Percentiles rank a stretch among this genome's conserved stretches.
These are phyloP conservation scores for Arthrobotrys musiformis DNA, from an alignment of 2,329 filamentous ascomycete species.

Conservation along the genomic window DNA sequence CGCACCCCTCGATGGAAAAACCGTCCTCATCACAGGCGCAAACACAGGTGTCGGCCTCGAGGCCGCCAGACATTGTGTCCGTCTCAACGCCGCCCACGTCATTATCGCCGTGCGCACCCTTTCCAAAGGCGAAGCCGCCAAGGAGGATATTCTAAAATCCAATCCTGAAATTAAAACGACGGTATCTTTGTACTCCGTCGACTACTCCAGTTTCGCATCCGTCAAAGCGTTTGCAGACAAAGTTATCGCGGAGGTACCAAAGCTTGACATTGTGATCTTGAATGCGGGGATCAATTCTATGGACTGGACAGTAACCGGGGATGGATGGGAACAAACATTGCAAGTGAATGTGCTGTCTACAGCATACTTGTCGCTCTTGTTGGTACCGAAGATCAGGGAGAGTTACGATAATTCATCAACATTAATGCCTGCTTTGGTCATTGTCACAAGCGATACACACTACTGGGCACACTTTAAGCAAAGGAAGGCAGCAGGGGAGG, in stretches of 20 bases:
- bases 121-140: slow-evolving; percentile 64
- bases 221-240: slow-evolving; percentile 64
- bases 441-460: slow-evolving; percentile 63
- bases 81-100: slow-evolving; percentile 61
- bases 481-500: slow-evolving; percentile 16
- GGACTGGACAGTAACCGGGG: slow-evolving; percentile 56
- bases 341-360: slow-evolving; percentile 72
- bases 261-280: slow-evolving; percentile 62
- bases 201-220: slow-evolving; percentile 65
- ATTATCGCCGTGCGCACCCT: slow-evolving; percentile 64
- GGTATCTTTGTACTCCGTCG: slow-evolving; percentile 61
- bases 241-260: slow-evolving; percentile 61
- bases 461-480: slow-evolving; percentile 59
- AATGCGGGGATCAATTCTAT: slow-evolving; percentile 40
- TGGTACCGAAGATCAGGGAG: slow-evolving; percentile 64
- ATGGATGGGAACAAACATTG: slow-evolving; percentile 68
- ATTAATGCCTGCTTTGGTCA: slow-evolving; percentile 61
- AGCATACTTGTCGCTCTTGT: slow-evolving; percentile 67
- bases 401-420: slow-evolving; percentile 60
- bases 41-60: slow-evolving; percentile 65
- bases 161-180: slow-evolving; percentile 37
- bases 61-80: slow-evolving; percentile 62
- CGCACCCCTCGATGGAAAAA: slow-evolving; percentile 47
- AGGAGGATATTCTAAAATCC: slow-evolving; percentile 61
- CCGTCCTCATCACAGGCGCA: slow-evolving; percentile 64